Percentiles rank a stretch among this genome's conserved stretches.
Evolutionary conservation across 2,329 filamentous ascomycete species (phyloP).

Genomic region (Chrysoporthe austroafricana): DNA sequence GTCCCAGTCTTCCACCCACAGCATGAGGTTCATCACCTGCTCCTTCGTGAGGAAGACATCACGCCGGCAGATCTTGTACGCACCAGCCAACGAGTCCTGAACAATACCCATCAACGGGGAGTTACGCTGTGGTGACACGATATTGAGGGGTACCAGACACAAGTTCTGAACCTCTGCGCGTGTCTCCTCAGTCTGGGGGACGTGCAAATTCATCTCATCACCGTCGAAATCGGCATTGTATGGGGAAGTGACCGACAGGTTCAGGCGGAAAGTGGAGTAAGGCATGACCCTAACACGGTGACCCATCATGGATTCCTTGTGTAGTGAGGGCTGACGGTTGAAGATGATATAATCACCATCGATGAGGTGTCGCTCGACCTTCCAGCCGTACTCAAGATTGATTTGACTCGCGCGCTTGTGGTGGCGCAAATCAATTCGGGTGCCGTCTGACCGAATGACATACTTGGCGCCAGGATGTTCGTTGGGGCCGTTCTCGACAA

Average conservation of each 20-base stretch:
- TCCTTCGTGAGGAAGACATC: slow-evolving; percentile 91
- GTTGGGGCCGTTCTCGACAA: slow-evolving; percentile 92
- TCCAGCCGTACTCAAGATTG: slow-evolving; percentile 93
- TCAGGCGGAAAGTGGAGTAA: slow-evolving; percentile 97
- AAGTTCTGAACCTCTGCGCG: slow-evolving; percentile 92
- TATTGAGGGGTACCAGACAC: slow-evolving; percentile 97
- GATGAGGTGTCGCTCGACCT: slow-evolving; percentile 94
- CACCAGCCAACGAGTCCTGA: slow-evolving; percentile 93
- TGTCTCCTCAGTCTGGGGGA: slow-evolving; percentile 96
- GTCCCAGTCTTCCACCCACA: slow-evolving; percentile 98
- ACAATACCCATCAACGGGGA: slow-evolving; percentile 99
- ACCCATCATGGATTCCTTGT: slow-evolving; percentile 99
- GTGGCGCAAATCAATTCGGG: slow-evolving; percentile 91
- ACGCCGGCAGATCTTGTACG: slow-evolving; percentile 94
- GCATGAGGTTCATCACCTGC: slow-evolving; percentile 92
- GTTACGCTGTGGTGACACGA: slow-evolving; percentile 97
- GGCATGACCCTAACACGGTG: slow-evolving; percentile 98
- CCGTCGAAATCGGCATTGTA: slow-evolving; percentile 99
- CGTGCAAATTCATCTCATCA: slow-evolving; percentile 99
- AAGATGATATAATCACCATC: slow-evolving; percentile 99
- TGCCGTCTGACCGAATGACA: slow-evolving; percentile 90
- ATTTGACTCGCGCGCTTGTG: slow-evolving; percentile 87
- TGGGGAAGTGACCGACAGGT: slow-evolving; percentile 94
- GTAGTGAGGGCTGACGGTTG: slow-evolving; percentile 97
- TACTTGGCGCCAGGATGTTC: slow-evolving; percentile 96